Evolutionary conservation across 371 early-diverging fungal species (phyloP).

Genomic region (Mortierella sp.): DNA sequence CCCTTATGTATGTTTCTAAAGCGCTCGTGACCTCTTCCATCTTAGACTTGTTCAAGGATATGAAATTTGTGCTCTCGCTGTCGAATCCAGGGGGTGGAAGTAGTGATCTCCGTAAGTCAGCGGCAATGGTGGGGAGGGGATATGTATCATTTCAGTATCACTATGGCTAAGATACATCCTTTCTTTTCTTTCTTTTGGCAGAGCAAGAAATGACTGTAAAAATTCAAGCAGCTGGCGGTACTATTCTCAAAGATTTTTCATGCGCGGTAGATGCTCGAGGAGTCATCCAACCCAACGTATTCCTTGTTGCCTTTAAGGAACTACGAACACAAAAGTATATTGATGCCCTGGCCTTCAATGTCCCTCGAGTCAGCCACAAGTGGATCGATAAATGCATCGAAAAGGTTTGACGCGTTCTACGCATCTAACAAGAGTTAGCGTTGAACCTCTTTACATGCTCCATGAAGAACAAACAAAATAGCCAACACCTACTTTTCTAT

Average conservation of each 20-base stretch:
- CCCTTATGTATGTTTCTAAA: no score
- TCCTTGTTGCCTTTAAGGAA: conserved; percentile 12
- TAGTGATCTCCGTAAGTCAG: conserved; percentile 6
- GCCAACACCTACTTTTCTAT: no score
- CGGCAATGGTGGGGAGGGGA: no score
- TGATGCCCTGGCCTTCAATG: conserved; percentile 26
- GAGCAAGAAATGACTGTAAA: neutral
- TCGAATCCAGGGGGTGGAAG: neutral
- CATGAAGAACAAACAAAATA: no score
- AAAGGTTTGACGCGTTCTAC: neutral
- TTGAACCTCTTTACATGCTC: neutral
- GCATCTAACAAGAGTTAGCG: neutral
- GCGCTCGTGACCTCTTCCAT: no score
- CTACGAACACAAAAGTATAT: conserved; percentile 32
- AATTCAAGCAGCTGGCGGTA: conserved; percentile 24
- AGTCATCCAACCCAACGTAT: neutral
- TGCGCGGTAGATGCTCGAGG: neutral
- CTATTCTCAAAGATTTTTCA: conserved; percentile 13
- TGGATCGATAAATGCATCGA: conserved; percentile 39
- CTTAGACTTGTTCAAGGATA: conserved; percentile 32
- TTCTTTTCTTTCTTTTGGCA: neutral
- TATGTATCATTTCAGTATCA: neutral
- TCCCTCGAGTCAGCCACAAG: conserved; percentile 23
- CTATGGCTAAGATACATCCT: neutral
- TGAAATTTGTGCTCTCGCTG: conserved; percentile 25